These are phyloP conservation scores for Sclerospora graminicola DNA, from an alignment of 352 stramenopile genomes.

Conservation along the genomic window DNA sequence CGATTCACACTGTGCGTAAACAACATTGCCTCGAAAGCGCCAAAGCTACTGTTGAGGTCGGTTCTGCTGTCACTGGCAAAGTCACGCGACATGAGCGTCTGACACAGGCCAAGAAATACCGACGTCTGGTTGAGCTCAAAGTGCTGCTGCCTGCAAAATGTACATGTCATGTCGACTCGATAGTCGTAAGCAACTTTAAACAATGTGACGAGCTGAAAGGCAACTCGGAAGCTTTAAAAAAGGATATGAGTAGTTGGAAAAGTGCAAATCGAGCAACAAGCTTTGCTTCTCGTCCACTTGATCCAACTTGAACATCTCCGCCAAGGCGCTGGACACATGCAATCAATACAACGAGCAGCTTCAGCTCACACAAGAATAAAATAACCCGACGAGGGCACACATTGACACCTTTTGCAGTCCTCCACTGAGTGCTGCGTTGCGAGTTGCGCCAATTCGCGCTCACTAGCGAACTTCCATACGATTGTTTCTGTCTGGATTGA, in stretches of 20 bases:
- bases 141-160: conserved; percentile 52
- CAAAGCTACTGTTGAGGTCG: conserved; percentile 40
- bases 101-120: conserved; percentile 53
- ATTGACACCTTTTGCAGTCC: conserved; percentile 41
- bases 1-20: conserved; percentile 60
- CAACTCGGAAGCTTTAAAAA: neutral
- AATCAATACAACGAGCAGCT: no score
- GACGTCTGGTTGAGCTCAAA: conserved; percentile 51
- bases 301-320: conserved; percentile 42
- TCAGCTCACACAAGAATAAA: no score
- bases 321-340: conserved; percentile 24
- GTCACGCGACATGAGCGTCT: conserved; percentile 55
- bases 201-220: neutral
- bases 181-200: no score
- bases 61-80: conserved; percentile 33
- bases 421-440: conserved; percentile 31
- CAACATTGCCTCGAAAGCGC: conserved; percentile 46
- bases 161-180: no score
- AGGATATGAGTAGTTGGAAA: conserved; percentile 71
- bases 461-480: conserved; percentile 43
- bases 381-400: no score
- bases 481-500: conserved; percentile 35
- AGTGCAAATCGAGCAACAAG: conserved; percentile 42
- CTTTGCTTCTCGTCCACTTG: conserved; percentile 22
- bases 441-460: conserved; percentile 29